These are phyloP conservation scores for Termitomyces titanicus DNA, from an alignment of 768 basidiomycete genomes.

Conservation along the genomic window DNA sequence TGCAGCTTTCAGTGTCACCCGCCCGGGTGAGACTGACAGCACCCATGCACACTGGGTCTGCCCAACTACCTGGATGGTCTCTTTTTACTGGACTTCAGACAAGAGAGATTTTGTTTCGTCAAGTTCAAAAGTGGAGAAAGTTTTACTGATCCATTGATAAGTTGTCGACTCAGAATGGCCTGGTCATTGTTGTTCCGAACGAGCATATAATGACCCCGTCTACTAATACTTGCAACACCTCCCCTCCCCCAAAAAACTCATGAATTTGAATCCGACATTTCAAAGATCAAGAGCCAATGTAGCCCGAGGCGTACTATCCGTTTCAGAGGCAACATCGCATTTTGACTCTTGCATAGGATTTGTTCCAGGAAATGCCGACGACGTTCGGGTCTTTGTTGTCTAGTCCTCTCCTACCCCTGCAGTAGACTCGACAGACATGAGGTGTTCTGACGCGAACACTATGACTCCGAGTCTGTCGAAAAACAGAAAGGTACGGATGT, in stretches of 20 bases:
- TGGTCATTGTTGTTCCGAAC: background rate
- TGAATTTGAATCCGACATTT: too few relatives aligned
- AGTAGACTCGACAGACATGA: too few relatives aligned
- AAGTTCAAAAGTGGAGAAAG: background rate
- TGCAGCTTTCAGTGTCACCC: background rate
- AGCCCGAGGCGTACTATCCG: too few relatives aligned
- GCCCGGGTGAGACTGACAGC: background rate
- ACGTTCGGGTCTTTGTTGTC: too few relatives aligned
- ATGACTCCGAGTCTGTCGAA: too few relatives aligned
- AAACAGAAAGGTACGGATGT: too few relatives aligned
- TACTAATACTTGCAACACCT: too few relatives aligned
- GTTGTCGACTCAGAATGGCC: background rate
- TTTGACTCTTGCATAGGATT: background rate
- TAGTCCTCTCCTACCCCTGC: too few relatives aligned
- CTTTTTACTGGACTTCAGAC: background rate
- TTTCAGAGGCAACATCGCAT: background rate
- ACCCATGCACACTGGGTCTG: conserved; percentile 1
- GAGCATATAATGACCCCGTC: background rate
- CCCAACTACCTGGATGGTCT: conserved; percentile 24
- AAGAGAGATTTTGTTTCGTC: background rate
- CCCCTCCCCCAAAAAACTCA: too few relatives aligned
- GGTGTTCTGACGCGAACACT: too few relatives aligned
- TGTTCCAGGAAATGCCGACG: too few relatives aligned
- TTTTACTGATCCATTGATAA: background rate
- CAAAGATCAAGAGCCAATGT: too few relatives aligned